Evolutionary conservation across 345 rosid genomes (phyloP).

Genomic region (Brassica nigra): DNA sequence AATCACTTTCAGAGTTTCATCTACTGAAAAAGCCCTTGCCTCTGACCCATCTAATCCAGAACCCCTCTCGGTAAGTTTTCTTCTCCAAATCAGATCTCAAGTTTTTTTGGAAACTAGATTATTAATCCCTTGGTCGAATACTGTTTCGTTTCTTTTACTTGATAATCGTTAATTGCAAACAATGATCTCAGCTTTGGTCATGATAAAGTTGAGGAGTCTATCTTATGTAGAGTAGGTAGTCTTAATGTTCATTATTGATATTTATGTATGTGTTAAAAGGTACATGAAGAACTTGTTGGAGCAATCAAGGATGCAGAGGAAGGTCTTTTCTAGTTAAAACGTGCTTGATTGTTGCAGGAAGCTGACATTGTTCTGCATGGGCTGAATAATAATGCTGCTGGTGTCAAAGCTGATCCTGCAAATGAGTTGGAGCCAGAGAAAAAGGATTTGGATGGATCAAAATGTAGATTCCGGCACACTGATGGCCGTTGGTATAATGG

Average conservation of each 20-base stretch:
- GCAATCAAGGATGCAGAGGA: constrained; percentile 78
- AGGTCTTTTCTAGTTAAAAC: constrained; percentile 74
- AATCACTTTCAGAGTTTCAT: constrained; percentile 52
- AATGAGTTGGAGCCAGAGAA: constrained; percentile 48
- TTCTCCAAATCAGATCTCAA: background rate
- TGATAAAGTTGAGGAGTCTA: background rate
- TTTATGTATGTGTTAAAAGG: constrained; percentile 41
- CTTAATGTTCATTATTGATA: background rate
- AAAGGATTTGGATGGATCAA: constrained; percentile 60
- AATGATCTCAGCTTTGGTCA: background rate
- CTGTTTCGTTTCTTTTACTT: background rate
- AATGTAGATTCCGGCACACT: constrained; percentile 67
- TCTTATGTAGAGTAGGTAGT: background rate
- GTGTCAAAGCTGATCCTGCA: constrained; percentile 51
- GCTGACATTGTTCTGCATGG: constrained; percentile 52
- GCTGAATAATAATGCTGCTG: constrained; percentile 33
- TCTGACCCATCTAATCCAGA: constrained; percentile 70
- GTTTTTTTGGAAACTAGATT: background rate
- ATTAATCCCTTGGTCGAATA: background rate
- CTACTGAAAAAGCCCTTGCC: constrained; percentile 64
- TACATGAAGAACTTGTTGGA: constrained; percentile 69
- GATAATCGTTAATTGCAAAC: background rate
- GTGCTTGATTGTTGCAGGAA: constrained; percentile 69
- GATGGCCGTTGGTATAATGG: constrained; percentile 97
- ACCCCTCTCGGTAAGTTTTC: constrained; percentile 58